These are phyloP conservation scores for Achlya hypogyna DNA, from an alignment of 352 stramenopile genomes.

Conservation along the genomic window DNA sequence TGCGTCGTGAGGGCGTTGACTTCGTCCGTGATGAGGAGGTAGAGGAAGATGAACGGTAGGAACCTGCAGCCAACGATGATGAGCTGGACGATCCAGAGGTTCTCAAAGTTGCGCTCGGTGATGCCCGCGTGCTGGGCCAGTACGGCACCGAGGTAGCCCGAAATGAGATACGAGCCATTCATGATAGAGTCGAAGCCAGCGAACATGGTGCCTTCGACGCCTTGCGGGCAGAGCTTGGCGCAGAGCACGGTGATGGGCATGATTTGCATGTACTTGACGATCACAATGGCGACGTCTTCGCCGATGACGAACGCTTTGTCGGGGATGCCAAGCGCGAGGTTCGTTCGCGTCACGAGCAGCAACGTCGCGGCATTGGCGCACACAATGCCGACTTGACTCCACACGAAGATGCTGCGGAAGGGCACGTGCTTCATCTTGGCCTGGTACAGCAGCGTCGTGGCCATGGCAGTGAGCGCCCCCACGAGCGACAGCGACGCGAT, in stretches of 20 bases:
- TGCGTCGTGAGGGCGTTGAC: background rate
- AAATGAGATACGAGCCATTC: slow-evolving; percentile 61
- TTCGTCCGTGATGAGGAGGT: slow-evolving; percentile 14
- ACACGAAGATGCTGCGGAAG: slow-evolving; percentile 68
- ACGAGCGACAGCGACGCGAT: slow-evolving; percentile 70
- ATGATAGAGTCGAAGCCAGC: slow-evolving; percentile 84
- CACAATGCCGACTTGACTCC: slow-evolving; percentile 59
- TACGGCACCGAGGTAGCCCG: slow-evolving; percentile 55
- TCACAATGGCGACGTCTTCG: slow-evolving; percentile 72
- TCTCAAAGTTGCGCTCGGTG: slow-evolving; percentile 53
- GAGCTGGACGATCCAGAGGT: slow-evolving; percentile 45
- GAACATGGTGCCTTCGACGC: slow-evolving; percentile 96
- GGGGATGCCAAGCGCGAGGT: slow-evolving; percentile 45
- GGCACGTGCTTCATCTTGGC: slow-evolving; percentile 69
- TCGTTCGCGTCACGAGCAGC: slow-evolving; percentile 56
- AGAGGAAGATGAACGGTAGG: slow-evolving; percentile 46
- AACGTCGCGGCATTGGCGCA: slow-evolving; percentile 59
- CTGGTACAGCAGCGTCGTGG: slow-evolving; percentile 67
- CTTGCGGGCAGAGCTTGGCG: slow-evolving; percentile 90
- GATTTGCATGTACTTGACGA: slow-evolving; percentile 69
- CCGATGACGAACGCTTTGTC: slow-evolving; percentile 77
- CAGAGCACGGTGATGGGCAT: slow-evolving; percentile 95
- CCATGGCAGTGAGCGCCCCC: slow-evolving; percentile 57
- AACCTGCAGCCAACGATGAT: slow-evolving; percentile 57
- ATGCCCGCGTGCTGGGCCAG: slow-evolving; percentile 51